These are phyloP conservation scores for Entomortierella parvispora DNA, from an alignment of 192 early-diverging fungal genomes.

Conservation along the genomic window DNA sequence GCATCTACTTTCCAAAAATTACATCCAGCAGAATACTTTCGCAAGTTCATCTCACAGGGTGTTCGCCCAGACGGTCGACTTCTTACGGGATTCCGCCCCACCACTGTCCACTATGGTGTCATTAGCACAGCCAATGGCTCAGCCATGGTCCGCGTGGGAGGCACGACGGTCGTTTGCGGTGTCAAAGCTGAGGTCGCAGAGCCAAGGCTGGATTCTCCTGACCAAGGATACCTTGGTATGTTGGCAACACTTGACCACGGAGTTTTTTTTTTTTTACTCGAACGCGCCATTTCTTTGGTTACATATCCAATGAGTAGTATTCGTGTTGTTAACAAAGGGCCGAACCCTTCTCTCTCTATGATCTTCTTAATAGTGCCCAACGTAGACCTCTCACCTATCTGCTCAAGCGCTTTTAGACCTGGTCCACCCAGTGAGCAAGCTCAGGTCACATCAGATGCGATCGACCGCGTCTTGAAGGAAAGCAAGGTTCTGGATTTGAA, in stretches of 20 bases:
- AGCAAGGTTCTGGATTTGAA: constrained; percentile 70
- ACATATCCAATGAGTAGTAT: too few species aligned
- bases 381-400: constrained; percentile 91
- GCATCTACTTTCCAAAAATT: constrained; percentile 85
- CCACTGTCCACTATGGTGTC: constrained; percentile 68
- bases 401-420: constrained; percentile 83
- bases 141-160: constrained; percentile 86
- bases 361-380: constrained; percentile 87
- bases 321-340: background rate
- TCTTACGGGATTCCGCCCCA: constrained; percentile 74
- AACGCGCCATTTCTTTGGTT: too few species aligned
- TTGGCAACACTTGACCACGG: background rate
- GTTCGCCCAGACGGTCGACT: constrained; percentile 86
- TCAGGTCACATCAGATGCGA: constrained; percentile 82
- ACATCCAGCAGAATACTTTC: constrained; percentile 88
- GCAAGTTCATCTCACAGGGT: constrained; percentile 81
- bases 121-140: constrained; percentile 88
- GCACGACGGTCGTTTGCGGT: constrained; percentile 91
- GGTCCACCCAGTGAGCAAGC: constrained; percentile 87
- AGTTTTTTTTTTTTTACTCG: background rate
- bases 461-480: constrained; percentile 75
- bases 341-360: background rate
- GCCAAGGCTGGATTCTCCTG: constrained; percentile 74
- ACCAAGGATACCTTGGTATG: constrained; percentile 82
- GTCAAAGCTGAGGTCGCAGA: constrained; percentile 94